Percentiles rank a stretch among this genome's conserved stretches.
Evolutionary conservation across 257 asterid species (phyloP).

Genomic region (Lycium ferocissimum): DNA sequence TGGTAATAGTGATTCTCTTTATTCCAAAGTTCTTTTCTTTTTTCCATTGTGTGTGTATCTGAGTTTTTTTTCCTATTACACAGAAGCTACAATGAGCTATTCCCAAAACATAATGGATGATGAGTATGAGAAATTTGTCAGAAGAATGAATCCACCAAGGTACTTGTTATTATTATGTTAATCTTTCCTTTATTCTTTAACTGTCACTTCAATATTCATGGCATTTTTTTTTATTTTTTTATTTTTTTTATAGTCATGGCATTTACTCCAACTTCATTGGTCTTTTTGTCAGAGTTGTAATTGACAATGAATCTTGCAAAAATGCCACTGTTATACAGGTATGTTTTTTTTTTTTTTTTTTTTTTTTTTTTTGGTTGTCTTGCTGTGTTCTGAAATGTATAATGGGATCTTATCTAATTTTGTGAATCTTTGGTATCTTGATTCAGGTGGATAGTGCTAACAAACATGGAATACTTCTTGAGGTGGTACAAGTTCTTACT

Average conservation of each 20-base stretch:
- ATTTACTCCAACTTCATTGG: conserved; percentile 20
- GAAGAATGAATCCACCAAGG: conserved; percentile 98
- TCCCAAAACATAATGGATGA: conserved; percentile 77
- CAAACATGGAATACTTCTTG: conserved; percentile 90
- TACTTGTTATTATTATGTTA: conserved; percentile 20
- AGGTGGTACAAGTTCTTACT: conserved; percentile 90
- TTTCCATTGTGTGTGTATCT: conserved; percentile 34
- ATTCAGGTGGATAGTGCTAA: conserved; percentile 96
- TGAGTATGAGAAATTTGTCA: conserved; percentile 83
- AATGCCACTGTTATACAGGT: conserved; percentile 91
- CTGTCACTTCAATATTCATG: not conserved
- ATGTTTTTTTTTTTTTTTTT: conserved; percentile 19
- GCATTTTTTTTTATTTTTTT: too few relatives aligned
- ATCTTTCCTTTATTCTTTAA: not conserved
- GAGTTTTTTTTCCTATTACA: conserved; percentile 23
- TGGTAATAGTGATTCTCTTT: conserved; percentile 49
- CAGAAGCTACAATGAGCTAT: conserved; percentile 66
- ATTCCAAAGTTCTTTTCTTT: conserved; percentile 32
- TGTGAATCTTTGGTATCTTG: not conserved
- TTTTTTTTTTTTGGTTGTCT: conserved; percentile 23
- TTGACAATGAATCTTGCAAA: conserved; percentile 89
- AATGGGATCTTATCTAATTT: not conserved
- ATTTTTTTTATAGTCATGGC: too few relatives aligned
- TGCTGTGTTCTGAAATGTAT: conserved; percentile 1
- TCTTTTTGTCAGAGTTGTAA: conserved; percentile 71